Base-by-base conservation (phyloP, 2,329 filamentous ascomycete species). In the Colletotrichum sp. region DNA sequence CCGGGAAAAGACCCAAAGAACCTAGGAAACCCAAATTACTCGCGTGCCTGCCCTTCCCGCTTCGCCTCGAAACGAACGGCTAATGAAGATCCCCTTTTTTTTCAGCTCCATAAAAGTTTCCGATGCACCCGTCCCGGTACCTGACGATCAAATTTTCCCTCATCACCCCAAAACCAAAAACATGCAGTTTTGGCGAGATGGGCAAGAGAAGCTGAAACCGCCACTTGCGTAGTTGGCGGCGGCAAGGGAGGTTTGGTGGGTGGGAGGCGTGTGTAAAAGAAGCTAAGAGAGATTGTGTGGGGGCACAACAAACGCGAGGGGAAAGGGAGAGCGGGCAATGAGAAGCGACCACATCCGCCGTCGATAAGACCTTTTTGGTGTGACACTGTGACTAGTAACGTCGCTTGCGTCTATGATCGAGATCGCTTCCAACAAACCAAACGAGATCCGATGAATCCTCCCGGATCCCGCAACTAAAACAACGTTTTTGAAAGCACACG, bases 171-270 rank as follows among this genome's bases (percentile, higher is more conserved):
- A 28, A 28, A 28, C 28, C 28, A 26, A 64, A 64, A 38, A 13
- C 32, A 24, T 21, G 32, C 60, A 24, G 28, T 32, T 61, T 34
- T 16, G 28, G 30, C 30, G 60, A 38, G n/a, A 38, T 24, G 55
- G 55, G 26, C 21, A 64, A 26, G 13, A 6, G n/a, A 21, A 66
- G 34, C 15, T 73, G 73, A 75, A 63, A 75, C 69, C 55, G 73
- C 73, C 73, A 75, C 73, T 75, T 72, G 73, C 73, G 73, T 72
- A 68, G 70, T 64, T 48, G 73, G 69, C 73, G 69, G 38, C 30
- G 32, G n/a, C 21, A 38, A 28, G 36, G 34, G 34, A n/a, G 34
- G 36, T 12, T n/a, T 18, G 12, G 16, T 18, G 15, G 36, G 36
- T 26, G 36, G 24, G 34, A 24, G 30, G 60, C 30, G 38, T 48